A percentile compares a stretch with the other conserved stretches of the same genome.
Conservation (phyloP, 306 rosid species). For the Quercus dentata region DNA sequence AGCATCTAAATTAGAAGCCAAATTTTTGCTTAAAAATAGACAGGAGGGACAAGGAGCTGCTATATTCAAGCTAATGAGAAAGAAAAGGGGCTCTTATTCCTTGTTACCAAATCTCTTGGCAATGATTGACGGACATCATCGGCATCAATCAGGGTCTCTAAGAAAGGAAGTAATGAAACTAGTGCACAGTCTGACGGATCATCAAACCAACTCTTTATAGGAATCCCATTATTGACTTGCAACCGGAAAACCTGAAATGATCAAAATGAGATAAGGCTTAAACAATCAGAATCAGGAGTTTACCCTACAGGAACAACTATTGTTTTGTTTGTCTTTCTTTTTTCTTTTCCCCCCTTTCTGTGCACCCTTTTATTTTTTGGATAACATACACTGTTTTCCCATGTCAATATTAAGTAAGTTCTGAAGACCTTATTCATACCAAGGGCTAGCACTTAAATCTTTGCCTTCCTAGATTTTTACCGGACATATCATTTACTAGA, state of each 20-base stretch:
- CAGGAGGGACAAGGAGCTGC: conserved; percentile 36
- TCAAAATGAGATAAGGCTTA: conserved; percentile 31
- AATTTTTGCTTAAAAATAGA: conserved; percentile 41
- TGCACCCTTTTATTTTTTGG: background rate
- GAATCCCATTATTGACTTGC: conserved; percentile 99
- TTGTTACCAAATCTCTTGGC: conserved; percentile 82
- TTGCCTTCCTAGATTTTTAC: background rate
- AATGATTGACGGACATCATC: conserved; percentile 97
- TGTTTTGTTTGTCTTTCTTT: background rate
- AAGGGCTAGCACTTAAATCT: background rate
- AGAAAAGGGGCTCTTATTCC: conserved; percentile 62
- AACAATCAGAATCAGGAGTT: conserved; percentile 14
- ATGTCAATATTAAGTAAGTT: background rate
- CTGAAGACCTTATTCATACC: background rate
- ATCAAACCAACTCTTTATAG: conserved; percentile 99
- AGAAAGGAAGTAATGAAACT: conserved; percentile 90
- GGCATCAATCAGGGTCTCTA: conserved; percentile 84
- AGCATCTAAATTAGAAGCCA: conserved; percentile 56
- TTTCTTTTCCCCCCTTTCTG: background rate
- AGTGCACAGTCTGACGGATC: conserved; percentile 81
- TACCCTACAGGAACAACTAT: background rate
- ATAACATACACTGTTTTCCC: background rate
- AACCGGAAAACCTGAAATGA: conserved; percentile 87
- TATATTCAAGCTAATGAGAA: conserved; percentile 60
- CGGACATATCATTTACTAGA: background rate